Conservation (phyloP, 2,329 filamentous ascomycete genomes). For the Diaporthe citri region DNA sequence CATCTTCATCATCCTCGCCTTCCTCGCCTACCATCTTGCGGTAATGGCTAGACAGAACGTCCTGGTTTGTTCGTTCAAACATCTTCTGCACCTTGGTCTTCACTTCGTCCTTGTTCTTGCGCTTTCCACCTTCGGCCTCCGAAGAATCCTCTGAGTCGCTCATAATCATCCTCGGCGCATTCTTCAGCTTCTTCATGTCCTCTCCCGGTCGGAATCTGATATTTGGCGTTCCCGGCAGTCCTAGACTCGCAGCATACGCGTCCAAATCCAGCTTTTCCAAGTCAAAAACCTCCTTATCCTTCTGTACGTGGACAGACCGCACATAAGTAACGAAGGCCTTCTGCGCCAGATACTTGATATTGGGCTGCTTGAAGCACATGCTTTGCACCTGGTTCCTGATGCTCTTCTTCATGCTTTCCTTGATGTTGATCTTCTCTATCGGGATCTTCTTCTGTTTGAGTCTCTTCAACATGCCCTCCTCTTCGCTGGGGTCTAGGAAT, state of each 20-base stretch:
- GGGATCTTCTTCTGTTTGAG: conserved; percentile 92
- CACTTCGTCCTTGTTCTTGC: conserved; percentile 78
- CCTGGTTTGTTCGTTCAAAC: conserved; percentile 97
- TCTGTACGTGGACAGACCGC: conserved; percentile 86
- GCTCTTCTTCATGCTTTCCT: conserved; percentile 88
- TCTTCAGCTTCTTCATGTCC: conserved; percentile 88
- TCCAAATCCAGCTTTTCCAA: conserved; percentile 87
- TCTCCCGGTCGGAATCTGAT: conserved; percentile 95
- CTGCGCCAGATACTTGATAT: conserved; percentile 94
- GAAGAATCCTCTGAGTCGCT: conserved; percentile 72
- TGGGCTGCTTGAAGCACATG: conserved; percentile 95
- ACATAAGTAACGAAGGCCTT: conserved; percentile 96
- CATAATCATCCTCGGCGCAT: conserved; percentile 78
- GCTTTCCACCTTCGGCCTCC: conserved; percentile 60
- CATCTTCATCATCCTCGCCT: conserved; percentile 66
- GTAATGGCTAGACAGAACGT: conserved; percentile 95
- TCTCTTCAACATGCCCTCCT: conserved; percentile 88
- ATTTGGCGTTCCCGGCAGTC: conserved; percentile 89
- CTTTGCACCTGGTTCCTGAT: conserved; percentile 89
- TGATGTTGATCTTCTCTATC: conserved; percentile 87
- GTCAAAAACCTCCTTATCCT: conserved; percentile 92
- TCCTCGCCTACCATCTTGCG: conserved; percentile 78
- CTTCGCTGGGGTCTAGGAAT: conserved; percentile 93
- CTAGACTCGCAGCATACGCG: conserved; percentile 85
- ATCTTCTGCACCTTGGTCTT: conserved; percentile 97